Percentiles rank a stretch among this genome's conserved stretches.
These are phyloP conservation scores for Russula sp. DNA, from an alignment of 768 basidiomycete species.

Conservation along the genomic window DNA sequence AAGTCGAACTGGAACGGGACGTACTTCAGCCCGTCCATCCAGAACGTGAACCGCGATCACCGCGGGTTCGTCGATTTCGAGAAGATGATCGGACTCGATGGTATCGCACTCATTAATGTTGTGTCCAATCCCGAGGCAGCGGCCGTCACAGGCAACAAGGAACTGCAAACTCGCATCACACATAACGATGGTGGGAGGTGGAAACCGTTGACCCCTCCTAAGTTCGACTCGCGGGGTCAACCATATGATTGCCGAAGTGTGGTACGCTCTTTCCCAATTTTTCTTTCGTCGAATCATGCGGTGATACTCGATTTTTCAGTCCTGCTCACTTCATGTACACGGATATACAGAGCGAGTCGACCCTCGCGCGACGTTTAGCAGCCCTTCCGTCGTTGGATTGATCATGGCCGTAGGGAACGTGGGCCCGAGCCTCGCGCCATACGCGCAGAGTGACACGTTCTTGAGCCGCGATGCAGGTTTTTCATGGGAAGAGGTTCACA, in stretches of 20 bases:
- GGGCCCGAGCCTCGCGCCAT: constrained; percentile 71
- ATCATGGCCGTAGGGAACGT: constrained; percentile 97
- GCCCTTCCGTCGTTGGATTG: constrained; percentile 84
- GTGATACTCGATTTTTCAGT: constrained; percentile 36
- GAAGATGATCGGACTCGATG: constrained; percentile 93
- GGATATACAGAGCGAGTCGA: constrained; percentile 93
- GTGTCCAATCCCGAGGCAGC: constrained; percentile 80
- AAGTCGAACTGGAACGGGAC: constrained; percentile 99
- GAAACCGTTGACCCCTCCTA: constrained; percentile 75
- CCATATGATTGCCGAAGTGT: constrained; percentile 62
- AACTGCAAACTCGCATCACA: constrained; percentile 79
- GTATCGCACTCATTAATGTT: constrained; percentile 89
- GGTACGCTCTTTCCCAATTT: constrained; percentile 34
- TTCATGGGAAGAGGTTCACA: constrained; percentile 98
- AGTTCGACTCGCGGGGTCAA: constrained; percentile 64
- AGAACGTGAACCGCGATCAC: constrained; percentile 86
- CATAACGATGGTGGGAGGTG: constrained; percentile 97
- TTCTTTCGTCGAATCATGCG: not conserved
- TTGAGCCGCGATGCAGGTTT: constrained; percentile 94
- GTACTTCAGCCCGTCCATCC: constrained; percentile 82
- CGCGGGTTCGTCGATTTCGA: constrained; percentile 93
- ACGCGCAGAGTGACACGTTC: constrained; percentile 90
- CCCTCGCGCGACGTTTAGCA: constrained; percentile 88
- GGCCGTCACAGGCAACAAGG: constrained; percentile 59
- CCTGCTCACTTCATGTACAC: constrained; percentile 84